These are phyloP conservation scores for Nematocida displodere DNA, from an alignment of 371 early-diverging fungal genomes.

Conservation along the genomic window DNA sequence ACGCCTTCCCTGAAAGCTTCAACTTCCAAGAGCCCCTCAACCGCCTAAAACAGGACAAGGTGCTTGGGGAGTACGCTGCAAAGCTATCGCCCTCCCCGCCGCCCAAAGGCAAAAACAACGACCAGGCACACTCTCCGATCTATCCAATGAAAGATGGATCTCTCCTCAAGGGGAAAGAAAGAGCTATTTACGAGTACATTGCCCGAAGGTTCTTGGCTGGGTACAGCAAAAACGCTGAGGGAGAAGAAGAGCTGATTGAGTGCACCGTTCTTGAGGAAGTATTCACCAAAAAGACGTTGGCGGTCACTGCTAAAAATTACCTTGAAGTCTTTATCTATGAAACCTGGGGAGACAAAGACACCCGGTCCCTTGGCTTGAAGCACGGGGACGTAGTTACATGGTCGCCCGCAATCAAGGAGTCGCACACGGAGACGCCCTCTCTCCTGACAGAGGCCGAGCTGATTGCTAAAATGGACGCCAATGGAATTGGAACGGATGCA, in stretches of 20 bases:
- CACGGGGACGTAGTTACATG: slow-evolving; percentile 64
- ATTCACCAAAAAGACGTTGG: slow-evolving; percentile 67
- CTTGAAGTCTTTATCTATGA: slow-evolving; percentile 88
- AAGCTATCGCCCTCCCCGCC: slow-evolving; percentile 66
- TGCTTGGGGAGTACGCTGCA: slow-evolving; percentile 48
- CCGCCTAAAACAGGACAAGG: slow-evolving; percentile 49
- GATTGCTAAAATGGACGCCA: slow-evolving; percentile 86
- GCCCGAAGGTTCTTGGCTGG: slow-evolving; percentile 82
- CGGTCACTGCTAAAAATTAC: slow-evolving; percentile 73
- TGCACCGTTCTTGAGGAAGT: slow-evolving; percentile 69
- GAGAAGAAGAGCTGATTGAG: slow-evolving; percentile 73
- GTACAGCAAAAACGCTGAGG: slow-evolving; percentile 85
- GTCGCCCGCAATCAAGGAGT: slow-evolving; percentile 60
- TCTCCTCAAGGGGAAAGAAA: slow-evolving; percentile 68
- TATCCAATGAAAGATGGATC: slow-evolving; percentile 77
- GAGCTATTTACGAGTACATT: slow-evolving; percentile 80
- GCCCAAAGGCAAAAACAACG: slow-evolving; percentile 80
- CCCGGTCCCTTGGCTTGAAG: slow-evolving; percentile 72
- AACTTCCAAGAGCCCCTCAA: slow-evolving; percentile 67
- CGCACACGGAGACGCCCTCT: slow-evolving; percentile 73
- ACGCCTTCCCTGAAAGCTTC: slow-evolving; percentile 75
- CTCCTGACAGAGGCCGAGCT: slow-evolving; percentile 83
- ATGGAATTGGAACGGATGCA: slow-evolving; percentile 98
- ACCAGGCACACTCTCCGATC: slow-evolving; percentile 97
- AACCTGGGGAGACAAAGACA: slow-evolving; percentile 72